Conservation (phyloP, 2,329 filamentous ascomycete species). For the Fusarium fujikuroi region DNA sequence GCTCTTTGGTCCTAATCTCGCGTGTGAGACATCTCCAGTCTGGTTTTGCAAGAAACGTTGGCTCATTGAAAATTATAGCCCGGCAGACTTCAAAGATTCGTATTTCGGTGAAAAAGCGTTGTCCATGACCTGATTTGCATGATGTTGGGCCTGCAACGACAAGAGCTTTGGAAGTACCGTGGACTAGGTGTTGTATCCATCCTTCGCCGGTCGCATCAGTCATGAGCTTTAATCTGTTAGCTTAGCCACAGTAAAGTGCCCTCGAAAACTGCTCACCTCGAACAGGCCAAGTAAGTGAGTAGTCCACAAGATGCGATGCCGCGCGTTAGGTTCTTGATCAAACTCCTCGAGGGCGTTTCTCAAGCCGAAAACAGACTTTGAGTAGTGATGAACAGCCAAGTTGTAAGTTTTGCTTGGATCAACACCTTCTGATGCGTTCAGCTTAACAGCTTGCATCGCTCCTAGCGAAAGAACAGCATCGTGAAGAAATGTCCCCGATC, state of each 20-base stretch:
- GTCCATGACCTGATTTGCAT: conserved; percentile 38
- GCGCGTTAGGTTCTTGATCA: not conserved
- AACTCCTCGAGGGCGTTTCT: conserved; percentile 27
- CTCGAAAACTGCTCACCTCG: conserved; percentile 40
- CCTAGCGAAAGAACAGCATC: conserved; percentile 48
- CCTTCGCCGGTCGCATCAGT: conserved; percentile 47
- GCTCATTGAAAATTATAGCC: conserved; percentile 47
- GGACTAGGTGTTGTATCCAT: conserved; percentile 50
- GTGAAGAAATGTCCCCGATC: conserved; percentile 29
- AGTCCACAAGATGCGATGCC: conserved; percentile 46
- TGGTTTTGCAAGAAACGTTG: conserved; percentile 39
- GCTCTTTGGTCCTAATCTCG: not conserved
- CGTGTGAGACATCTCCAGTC: conserved; percentile 39
- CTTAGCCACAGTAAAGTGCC: no score
- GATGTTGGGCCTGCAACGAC: conserved; percentile 44
- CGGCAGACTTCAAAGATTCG: conserved; percentile 49
- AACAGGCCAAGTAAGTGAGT: conserved; percentile 50
- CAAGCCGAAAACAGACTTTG: conserved; percentile 41
- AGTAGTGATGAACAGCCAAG: conserved; percentile 42
- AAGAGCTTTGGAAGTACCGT: conserved; percentile 48
- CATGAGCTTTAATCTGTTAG: conserved; percentile 42
- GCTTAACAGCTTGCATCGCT: conserved; percentile 46
- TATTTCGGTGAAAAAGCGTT: conserved; percentile 46
- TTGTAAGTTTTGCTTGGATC: not conserved
- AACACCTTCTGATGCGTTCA: conserved; percentile 8